Base-by-base conservation (phyloP, 805 yeast species). In the Saccharomycopsis selenospora region DNA sequence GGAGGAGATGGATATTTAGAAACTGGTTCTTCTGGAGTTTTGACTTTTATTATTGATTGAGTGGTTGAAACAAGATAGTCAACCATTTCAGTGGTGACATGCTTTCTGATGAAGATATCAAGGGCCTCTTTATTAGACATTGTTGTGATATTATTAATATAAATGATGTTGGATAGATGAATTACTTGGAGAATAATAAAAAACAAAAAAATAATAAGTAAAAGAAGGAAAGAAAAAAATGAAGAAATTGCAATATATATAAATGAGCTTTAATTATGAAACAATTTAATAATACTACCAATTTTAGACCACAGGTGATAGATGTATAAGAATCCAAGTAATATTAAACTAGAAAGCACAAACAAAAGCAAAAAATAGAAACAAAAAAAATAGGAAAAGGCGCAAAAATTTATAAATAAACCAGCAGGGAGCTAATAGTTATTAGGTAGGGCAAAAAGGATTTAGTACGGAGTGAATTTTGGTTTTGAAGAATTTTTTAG, bases 1-100 rank as follows among this genome's bases (percentile, higher is more conserved):
- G 33, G 43, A 22, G 66, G 64, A 2, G 68, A 55, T 44, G 69
- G 65, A 44, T 60, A 56, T 52, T 41, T 41, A 2, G 28, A 38
- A 17, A 13, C 24, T 13, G 26, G 17, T 27, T 27, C 28, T 42
- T 47, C 49, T 23, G 51, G 55, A 6, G 43, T 29, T 33, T 52
- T 52, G 25, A 52, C 55, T 22, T 52, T 52, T 24, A 52, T 50
- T 30, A 52, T 52, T 8, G 55, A 52, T 23, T 47, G 51, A 3
- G 55, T 50, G 6, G 42, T 30, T 8, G 29, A 20, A 20, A 50
- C 55, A 11, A 52, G 41, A 23, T 50, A 52, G 40, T 52, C 55
- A 10, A 52, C 51, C 55, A 52, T 52, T 42, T 52, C 55, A 10
- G 55, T 50, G 42, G 55, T 42, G 44, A 52, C 55, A 45, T 50